Conservation (phyloP, 148 eudicot species). For the Rheum nobile region DNA sequence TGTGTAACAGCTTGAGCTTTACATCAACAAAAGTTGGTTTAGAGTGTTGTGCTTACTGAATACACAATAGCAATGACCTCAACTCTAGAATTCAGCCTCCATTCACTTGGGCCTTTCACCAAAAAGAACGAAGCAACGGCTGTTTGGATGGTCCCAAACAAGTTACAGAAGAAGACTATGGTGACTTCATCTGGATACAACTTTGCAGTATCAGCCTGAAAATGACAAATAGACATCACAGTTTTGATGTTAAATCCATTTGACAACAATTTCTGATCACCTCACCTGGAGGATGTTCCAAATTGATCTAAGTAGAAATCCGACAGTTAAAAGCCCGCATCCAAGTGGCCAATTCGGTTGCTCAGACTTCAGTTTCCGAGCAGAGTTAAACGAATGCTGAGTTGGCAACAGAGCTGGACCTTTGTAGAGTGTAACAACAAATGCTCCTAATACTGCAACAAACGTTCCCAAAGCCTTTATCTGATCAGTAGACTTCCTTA, state of each 20-base stretch:
- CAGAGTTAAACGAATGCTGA: neutral
- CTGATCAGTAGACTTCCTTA: neutral
- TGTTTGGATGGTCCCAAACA: neutral
- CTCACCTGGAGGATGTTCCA: neutral
- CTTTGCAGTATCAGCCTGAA: slow-evolving; percentile 3
- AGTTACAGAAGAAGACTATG: neutral
- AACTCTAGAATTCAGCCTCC: neutral
- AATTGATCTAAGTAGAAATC: neutral
- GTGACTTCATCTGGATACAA: slow-evolving; percentile 2
- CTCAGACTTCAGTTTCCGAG: neutral
- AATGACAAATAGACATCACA: neutral
- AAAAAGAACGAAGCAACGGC: neutral
- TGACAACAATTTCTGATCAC: too few relatives aligned
- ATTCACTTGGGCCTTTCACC: neutral
- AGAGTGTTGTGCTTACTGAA: neutral
- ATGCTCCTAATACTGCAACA: slow-evolving; percentile 1
- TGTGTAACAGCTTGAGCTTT: too few relatives aligned
- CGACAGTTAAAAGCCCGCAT: neutral
- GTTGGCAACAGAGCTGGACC: neutral
- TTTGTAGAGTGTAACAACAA: slow-evolving; percentile 2
- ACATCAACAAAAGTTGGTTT: neutral
- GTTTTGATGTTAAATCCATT: neutral
- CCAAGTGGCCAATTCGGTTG: slow-evolving; percentile 1
- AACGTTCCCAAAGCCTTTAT: neutral
- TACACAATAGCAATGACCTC: neutral